Conservation (phyloP, 2,329 filamentous ascomycete species). For the Ophiostoma ips region DNA sequence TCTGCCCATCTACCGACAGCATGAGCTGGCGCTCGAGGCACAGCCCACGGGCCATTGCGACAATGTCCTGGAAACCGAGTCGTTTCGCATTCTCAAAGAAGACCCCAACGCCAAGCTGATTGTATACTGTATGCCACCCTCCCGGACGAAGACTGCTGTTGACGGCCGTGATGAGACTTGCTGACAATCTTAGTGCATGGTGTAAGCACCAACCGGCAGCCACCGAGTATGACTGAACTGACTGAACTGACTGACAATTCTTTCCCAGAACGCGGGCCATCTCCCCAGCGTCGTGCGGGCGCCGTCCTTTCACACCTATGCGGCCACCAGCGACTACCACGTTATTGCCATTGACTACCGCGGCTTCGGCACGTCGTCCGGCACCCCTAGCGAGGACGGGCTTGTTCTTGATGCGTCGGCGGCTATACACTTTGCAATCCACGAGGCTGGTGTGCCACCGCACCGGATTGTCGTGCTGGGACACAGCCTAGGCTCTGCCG, state of each 20-base stretch:
- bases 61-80: slow-evolving; percentile 41
- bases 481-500: slow-evolving; percentile 79
- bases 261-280: slow-evolving; percentile 68
- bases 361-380: slow-evolving; percentile 70
- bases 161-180: not conserved
- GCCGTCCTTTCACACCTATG: slow-evolving; percentile 61
- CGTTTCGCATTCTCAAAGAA: slow-evolving; percentile 46
- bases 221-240: not conserved
- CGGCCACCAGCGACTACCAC: slow-evolving; percentile 61
- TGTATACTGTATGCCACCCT: slow-evolving; percentile 36
- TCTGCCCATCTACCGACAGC: slow-evolving; percentile 56
- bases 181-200: slow-evolving; percentile 41
- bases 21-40: slow-evolving; percentile 48
- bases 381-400: slow-evolving; percentile 66
- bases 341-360: slow-evolving; percentile 85
- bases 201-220: slow-evolving; percentile 24
- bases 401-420: slow-evolving; percentile 67
- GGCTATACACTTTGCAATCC: slow-evolving; percentile 57
- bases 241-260: not conserved
- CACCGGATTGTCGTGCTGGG: slow-evolving; percentile 68
- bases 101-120: slow-evolving; percentile 51
- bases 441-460: slow-evolving; percentile 48
- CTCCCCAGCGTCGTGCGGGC: slow-evolving; percentile 67
- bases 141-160: not conserved
- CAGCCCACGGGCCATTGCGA: slow-evolving; percentile 34